Evolutionary conservation across 208 protist species (phyloP).

Genomic region (Dictyostelium gargantuum): DNA sequence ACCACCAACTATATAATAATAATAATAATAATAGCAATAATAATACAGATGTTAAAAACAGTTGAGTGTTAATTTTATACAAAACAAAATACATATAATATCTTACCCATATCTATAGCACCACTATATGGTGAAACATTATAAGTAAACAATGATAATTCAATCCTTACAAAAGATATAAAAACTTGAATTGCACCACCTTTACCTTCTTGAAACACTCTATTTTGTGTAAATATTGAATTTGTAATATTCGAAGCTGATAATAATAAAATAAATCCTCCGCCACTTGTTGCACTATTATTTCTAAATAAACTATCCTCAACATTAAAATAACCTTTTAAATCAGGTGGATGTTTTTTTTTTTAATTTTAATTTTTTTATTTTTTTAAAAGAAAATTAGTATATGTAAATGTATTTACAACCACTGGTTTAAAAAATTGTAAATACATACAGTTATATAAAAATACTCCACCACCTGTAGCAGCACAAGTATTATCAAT

Average conservation of each 20-base stretch:
- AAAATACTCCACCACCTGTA: not conserved
- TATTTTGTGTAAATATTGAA: not conserved
- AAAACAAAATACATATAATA: not conserved
- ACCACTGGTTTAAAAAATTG: too few relatives aligned
- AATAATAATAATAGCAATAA: not conserved
- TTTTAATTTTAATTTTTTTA: too few relatives aligned
- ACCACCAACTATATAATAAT: not conserved
- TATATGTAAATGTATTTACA: too few relatives aligned
- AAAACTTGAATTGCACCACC: constrained; percentile 14
- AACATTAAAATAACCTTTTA: not conserved
- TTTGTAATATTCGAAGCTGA: not conserved
- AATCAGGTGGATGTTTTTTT: not conserved
- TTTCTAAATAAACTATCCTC: not conserved
- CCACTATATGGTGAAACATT: constrained; percentile 7
- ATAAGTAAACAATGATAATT: not conserved
- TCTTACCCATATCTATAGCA: not conserved
- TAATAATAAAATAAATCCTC: not conserved
- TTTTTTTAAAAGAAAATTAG: too few relatives aligned
- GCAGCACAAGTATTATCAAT: not conserved
- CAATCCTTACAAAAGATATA: not conserved
- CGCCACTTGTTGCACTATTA: not conserved
- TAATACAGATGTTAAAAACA: too few relatives aligned
- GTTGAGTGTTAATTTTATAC: not conserved
- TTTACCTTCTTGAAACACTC: not conserved
- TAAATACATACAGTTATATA: not conserved